Conservation (phyloP, 2,329 filamentous ascomycete genomes). For the Aspergillus spinulosporus region DNA sequence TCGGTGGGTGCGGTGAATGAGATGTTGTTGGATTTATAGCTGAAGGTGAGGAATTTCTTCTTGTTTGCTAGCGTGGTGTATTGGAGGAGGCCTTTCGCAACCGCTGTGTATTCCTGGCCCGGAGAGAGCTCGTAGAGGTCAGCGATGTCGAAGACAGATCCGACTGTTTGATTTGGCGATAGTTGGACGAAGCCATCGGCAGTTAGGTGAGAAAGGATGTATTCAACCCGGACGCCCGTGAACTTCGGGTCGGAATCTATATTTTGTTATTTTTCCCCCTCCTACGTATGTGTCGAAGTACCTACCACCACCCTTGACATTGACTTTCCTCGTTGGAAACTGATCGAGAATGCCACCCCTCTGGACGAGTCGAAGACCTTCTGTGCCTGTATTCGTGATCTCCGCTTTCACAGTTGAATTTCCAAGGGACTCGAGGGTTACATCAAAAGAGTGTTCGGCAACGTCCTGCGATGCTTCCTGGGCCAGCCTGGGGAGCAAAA, state of each 20-base stretch:
- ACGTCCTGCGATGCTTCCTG: constrained; percentile 16
- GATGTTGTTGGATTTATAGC: constrained; percentile 18
- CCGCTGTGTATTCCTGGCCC: not conserved
- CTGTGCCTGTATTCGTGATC: constrained; percentile 12
- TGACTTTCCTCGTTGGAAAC: constrained; percentile 16
- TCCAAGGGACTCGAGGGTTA: constrained; percentile 11
- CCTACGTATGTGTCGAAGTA: not conserved
- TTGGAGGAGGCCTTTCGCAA: not conserved
- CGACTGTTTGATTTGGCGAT: constrained; percentile 16
- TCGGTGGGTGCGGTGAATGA: constrained; percentile 10
- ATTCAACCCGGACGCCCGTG: constrained; percentile 15
- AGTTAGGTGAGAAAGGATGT: constrained; percentile 15
- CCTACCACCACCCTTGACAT: constrained; percentile 10
- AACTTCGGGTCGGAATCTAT: constrained; percentile 14
- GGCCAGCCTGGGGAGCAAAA: constrained; percentile 19
- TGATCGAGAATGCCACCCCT: constrained; percentile 17
- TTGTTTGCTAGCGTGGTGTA: constrained; percentile 1
- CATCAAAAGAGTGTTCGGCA: constrained; percentile 13
- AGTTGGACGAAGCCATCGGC: constrained; percentile 17
- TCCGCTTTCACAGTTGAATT: constrained; percentile 15
- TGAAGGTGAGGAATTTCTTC: constrained; percentile 8
- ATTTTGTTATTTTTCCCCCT: not conserved
- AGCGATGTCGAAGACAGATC: constrained; percentile 16
- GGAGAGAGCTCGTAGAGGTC: constrained; percentile 13
- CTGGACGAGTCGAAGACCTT: constrained; percentile 14